Conservation (phyloP, 164 flowering plant genomes). For the Protea cynaroides region DNA sequence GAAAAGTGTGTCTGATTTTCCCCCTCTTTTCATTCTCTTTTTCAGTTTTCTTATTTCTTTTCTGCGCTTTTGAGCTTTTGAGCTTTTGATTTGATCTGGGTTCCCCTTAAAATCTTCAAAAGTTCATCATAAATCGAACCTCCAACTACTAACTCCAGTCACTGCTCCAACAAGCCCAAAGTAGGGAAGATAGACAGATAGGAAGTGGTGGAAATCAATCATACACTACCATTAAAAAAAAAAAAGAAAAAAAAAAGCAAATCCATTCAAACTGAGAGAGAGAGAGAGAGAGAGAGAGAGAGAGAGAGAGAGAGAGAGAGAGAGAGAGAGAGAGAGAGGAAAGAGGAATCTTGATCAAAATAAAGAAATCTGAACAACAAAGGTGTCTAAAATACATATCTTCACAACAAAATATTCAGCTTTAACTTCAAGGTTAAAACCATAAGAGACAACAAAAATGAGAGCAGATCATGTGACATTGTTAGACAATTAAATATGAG, state of each 20-base stretch:
- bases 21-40: constrained; percentile 6
- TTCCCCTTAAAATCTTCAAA: constrained; percentile 28
- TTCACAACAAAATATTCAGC: too few species aligned
- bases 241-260: constrained; percentile 43
- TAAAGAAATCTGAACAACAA: too few species aligned
- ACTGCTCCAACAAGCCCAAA: constrained; percentile 23
- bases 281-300: constrained; percentile 30
- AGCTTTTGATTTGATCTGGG: constrained; percentile 11
- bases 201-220: constrained; percentile 18
- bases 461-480: too few species aligned
- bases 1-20: constrained; percentile 7
- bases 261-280: constrained; percentile 56
- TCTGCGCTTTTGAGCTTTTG: constrained; percentile 7
- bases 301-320: too few species aligned
- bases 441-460: too few species aligned
- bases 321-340: too few species aligned
- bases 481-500: too few species aligned
- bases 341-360: constrained; percentile 5
- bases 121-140: constrained; percentile 30
- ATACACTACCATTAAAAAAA: constrained; percentile 26
- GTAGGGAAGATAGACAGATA: not conserved
- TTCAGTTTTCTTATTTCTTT: constrained; percentile 3
- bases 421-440: too few species aligned
- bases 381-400: too few species aligned
- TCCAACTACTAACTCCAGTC: constrained; percentile 34